These are phyloP conservation scores for California macrophylla DNA, from an alignment of 441 rosid genomes.

Conservation along the genomic window DNA sequence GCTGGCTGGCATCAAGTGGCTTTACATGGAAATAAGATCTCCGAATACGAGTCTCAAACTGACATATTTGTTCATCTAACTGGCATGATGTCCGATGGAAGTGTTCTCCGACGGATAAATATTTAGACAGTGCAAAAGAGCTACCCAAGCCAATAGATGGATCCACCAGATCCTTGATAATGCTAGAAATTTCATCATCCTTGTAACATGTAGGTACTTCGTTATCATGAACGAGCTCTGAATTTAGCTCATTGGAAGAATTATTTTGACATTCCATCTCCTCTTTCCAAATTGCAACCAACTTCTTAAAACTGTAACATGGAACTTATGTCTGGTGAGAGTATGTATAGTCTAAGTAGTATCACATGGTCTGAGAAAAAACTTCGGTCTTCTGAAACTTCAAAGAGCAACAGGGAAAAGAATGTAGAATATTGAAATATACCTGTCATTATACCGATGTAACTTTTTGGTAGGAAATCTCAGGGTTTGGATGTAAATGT, in stretches of 20 bases:
- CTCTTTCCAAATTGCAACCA: constrained; percentile 49
- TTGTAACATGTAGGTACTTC: constrained; percentile 32
- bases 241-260: constrained; percentile 23
- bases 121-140: constrained; percentile 48
- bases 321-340: constrained; percentile 9
- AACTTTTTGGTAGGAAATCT: constrained; percentile 69
- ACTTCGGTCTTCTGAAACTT: too few relatives aligned
- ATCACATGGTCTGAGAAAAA: constrained; percentile 2
- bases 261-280: constrained; percentile 34
- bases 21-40: constrained; percentile 75
- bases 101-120: constrained; percentile 46
- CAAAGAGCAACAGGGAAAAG: background rate
- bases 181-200: constrained; percentile 37
- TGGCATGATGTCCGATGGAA: constrained; percentile 40
- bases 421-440: constrained; percentile 14
- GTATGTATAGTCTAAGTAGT: background rate
- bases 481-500: constrained; percentile 51
- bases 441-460: constrained; percentile 59
- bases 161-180: constrained; percentile 50
- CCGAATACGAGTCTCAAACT: constrained; percentile 51
- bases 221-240: constrained; percentile 34
- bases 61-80: constrained; percentile 40
- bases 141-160: constrained; percentile 41
- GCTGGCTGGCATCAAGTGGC: constrained; percentile 46
- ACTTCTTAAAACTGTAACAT: constrained; percentile 57